These are phyloP conservation scores for Syzygium oleosum DNA, from an alignment of 345 rosid genomes.

Conservation along the genomic window DNA sequence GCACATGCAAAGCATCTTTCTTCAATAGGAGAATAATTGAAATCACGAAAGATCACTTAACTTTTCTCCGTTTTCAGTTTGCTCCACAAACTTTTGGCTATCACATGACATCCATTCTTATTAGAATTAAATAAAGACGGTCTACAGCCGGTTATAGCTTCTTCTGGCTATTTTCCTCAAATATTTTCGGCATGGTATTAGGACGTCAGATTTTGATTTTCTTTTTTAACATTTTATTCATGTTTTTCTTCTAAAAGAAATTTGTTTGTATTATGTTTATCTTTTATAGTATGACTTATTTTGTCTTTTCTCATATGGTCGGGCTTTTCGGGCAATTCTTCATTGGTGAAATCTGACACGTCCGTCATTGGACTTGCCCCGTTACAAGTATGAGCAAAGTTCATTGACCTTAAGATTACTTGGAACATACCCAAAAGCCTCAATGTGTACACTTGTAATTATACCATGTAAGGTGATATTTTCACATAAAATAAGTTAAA, in stretches of 20 bases:
- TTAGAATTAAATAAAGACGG: too few relatives aligned
- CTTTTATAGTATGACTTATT: background rate
- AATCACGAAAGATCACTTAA: background rate
- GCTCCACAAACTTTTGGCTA: background rate
- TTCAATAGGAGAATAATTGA: background rate
- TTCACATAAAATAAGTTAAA: too few relatives aligned
- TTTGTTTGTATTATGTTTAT: background rate
- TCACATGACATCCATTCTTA: background rate
- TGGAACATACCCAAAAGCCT: too few relatives aligned
- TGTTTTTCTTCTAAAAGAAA: background rate
- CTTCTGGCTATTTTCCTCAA: background rate
- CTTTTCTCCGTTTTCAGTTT: background rate
- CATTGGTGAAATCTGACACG: too few relatives aligned
- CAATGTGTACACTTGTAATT: too few relatives aligned
- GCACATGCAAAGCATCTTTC: background rate
- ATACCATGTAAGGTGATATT: too few relatives aligned
- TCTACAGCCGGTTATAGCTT: background rate
- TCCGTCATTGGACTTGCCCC: too few relatives aligned
- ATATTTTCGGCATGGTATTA: background rate
- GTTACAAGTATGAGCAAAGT: too few relatives aligned
- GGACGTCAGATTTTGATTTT: background rate
- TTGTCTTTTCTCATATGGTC: background rate
- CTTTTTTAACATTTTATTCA: background rate
- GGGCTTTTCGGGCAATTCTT: too few relatives aligned
- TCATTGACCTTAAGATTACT: too few relatives aligned